Conservation (phyloP, 306 rosid genomes). For the Arachis hypogaea region DNA sequence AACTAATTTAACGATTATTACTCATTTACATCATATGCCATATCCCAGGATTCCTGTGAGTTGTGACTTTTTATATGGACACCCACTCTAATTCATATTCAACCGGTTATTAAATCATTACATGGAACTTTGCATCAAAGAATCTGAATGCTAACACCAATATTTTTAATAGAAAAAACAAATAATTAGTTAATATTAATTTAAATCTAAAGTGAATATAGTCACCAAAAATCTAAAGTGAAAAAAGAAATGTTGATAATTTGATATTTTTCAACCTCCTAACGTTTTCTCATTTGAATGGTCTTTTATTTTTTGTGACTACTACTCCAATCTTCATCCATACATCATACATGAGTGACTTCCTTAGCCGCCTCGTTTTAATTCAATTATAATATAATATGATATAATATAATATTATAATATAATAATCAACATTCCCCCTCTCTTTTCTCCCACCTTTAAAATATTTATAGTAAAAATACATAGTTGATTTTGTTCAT, state of each 20-base stretch:
- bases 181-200: too few relatives aligned
- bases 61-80: neutral
- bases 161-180: too few relatives aligned
- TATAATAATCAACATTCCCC: neutral
- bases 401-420: neutral
- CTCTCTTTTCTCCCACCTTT: too few relatives aligned
- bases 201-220: too few relatives aligned
- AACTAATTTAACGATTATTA: neutral
- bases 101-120: too few relatives aligned
- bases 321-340: neutral
- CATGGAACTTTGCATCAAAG: too few relatives aligned
- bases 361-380: neutral
- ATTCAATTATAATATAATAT: neutral
- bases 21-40: neutral
- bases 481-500: too few relatives aligned
- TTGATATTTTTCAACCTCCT: neutral
- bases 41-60: conserved; percentile 7
- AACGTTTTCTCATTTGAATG: neutral
- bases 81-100: neutral
- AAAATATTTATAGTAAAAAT: too few relatives aligned
- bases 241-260: too few relatives aligned
- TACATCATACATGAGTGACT: neutral
- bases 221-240: too few relatives aligned
- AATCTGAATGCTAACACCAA: too few relatives aligned
- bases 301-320: neutral